phyloP scores from a whole-genome alignment of 1,139 yeast species.

The Blastobotrys arbuscula region DNA sequence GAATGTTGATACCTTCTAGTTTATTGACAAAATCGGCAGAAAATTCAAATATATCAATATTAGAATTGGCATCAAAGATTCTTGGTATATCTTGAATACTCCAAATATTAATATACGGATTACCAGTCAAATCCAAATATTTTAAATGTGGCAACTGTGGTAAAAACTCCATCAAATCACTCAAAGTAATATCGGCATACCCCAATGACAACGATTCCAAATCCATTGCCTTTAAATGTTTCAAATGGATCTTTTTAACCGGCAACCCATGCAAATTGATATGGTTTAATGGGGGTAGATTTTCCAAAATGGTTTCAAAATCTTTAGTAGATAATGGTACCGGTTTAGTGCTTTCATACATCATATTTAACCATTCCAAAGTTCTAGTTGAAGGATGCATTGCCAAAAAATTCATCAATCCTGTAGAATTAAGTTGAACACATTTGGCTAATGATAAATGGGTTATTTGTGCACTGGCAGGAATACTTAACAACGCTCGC shows the following conservation, averaged over 20 bases:
- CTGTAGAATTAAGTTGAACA: conserved; percentile 68
- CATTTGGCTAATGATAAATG: conserved; percentile 80
- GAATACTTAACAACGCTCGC: conserved; percentile 45
- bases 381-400: conserved; percentile 61
- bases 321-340: conserved; percentile 45
- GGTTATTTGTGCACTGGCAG: conserved; percentile 54
- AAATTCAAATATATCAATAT: conserved; percentile 38
- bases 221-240: conserved; percentile 46
- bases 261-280: conserved; percentile 76
- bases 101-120: conserved; percentile 47
- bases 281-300: conserved; percentile 45
- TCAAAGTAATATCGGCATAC: conserved; percentile 48
- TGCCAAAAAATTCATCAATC: conserved; percentile 63
- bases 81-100: conserved; percentile 45
- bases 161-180: conserved; percentile 47
- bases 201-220: conserved; percentile 61
- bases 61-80: conserved; percentile 37
- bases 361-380: conserved; percentile 71
- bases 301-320: conserved; percentile 38
- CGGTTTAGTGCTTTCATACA: conserved; percentile 65
- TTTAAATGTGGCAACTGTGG: conserved; percentile 31
- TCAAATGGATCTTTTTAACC: conserved; percentile 48
- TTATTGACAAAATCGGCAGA: conserved; percentile 31
- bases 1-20: conserved; percentile 28
- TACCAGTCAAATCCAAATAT: conserved; percentile 50